Conservation (phyloP, 2,329 filamentous ascomycete species). For the Pyrenochaeta sp. region DNA sequence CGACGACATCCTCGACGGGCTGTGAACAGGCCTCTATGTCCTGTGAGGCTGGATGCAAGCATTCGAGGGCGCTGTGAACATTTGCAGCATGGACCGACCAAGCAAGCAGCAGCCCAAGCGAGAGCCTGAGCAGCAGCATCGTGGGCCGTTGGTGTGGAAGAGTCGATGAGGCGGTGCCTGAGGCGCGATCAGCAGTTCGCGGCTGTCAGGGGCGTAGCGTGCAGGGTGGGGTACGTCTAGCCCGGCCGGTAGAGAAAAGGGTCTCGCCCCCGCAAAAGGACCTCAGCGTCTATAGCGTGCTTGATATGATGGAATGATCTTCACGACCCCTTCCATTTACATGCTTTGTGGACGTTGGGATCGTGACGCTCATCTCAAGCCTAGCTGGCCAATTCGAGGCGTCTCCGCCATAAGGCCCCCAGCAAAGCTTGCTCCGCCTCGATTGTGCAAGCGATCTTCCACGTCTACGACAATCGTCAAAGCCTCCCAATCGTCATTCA, state of each 20-base stretch:
- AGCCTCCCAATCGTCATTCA: too few species aligned
- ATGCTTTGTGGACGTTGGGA: too few species aligned
- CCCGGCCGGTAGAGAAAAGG: not conserved
- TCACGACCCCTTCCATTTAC: too few species aligned
- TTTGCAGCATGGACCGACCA: constrained; percentile 9
- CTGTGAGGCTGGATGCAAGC: constrained; percentile 10
- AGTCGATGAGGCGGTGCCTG: constrained; percentile 10
- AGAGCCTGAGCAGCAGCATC: constrained; percentile 10
- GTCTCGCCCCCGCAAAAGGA: not conserved
- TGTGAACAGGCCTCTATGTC: constrained; percentile 26
- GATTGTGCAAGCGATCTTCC: too few species aligned
- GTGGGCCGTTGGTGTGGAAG: constrained; percentile 13
- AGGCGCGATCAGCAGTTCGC: constrained; percentile 13
- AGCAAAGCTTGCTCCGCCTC: too few species aligned
- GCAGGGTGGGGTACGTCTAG: not conserved
- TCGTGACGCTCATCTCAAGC: too few species aligned
- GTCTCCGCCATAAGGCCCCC: not conserved
- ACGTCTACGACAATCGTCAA: too few species aligned
- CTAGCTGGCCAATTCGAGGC: constrained; percentile 5
- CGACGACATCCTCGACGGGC: constrained; percentile 34
- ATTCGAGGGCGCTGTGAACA: constrained; percentile 23
- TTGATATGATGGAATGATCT: not conserved
- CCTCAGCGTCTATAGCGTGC: not conserved
- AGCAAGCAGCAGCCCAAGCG: constrained; percentile 18
- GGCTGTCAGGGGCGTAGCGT: constrained; percentile 22